phyloP scores from a whole-genome alignment of 768 basidiomycete genomes.

The Fistulinella prunicolor region DNA sequence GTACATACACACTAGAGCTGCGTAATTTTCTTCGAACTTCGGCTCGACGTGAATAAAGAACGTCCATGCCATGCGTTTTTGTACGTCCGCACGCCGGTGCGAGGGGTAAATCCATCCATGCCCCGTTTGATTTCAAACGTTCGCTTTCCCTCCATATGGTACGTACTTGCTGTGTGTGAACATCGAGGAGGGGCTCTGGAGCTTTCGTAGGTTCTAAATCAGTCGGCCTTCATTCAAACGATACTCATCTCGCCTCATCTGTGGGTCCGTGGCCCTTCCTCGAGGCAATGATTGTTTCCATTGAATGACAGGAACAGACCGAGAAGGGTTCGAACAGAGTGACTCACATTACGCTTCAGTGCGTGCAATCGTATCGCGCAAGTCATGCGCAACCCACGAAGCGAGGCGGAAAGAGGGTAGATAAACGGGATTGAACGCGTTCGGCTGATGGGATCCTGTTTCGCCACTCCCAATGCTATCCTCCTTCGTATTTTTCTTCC shows the following conservation, averaged over 20 bases:
- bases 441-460: too few relatives aligned
- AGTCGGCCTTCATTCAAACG: neutral
- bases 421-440: constrained; percentile 2
- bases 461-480: too few relatives aligned
- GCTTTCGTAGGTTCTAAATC: neutral
- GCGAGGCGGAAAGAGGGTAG: constrained; percentile 3
- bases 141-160: too few relatives aligned
- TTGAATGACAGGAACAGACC: neutral
- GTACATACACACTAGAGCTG: too few relatives aligned
- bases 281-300: neutral
- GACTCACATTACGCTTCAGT: too few relatives aligned
- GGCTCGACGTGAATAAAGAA: neutral
- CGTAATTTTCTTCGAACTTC: too few relatives aligned
- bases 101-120: too few relatives aligned
- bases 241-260: neutral
- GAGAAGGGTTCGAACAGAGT: too few relatives aligned
- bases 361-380: too few relatives aligned
- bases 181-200: neutral
- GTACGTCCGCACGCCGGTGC: neutral
- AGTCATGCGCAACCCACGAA: too few relatives aligned
- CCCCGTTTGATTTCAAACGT: too few relatives aligned
- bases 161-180: constrained; percentile 10
- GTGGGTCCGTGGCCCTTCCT: constrained; percentile 1
- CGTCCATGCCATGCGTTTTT: neutral
- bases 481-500: neutral